Evolutionary conservation across 106 monocot genomes (phyloP).

Genomic region (Alisma plantagoaquatica): DNA sequence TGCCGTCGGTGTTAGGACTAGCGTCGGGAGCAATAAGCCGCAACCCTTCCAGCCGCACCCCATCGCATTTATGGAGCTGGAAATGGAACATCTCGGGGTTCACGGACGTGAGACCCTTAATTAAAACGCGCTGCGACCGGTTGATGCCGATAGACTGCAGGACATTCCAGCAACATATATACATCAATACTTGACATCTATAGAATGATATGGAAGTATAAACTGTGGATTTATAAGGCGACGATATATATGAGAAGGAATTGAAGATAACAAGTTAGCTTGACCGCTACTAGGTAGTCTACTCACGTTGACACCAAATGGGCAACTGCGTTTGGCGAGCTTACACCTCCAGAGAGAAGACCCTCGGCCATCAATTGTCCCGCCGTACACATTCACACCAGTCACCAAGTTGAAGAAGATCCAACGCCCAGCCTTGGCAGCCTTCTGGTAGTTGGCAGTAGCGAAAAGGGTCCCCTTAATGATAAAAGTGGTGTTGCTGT

Average conservation of each 20-base stretch:
- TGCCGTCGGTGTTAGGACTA: conserved; percentile 15
- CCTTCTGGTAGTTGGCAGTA: neutral
- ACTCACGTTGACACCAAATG: conserved; percentile 1
- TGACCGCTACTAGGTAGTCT: too few species aligned
- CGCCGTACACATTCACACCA: conserved; percentile 2
- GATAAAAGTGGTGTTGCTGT: neutral
- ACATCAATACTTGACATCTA: too few species aligned
- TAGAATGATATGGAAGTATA: neutral
- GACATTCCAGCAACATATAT: too few species aligned
- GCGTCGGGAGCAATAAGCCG: conserved; percentile 1
- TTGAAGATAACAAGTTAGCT: neutral
- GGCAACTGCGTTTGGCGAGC: neutral
- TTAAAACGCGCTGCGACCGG: neutral
- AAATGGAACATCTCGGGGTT: conserved; percentile 6
- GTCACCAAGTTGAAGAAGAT: neutral
- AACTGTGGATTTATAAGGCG: neutral
- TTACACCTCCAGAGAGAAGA: conserved; percentile 5
- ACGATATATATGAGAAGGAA: neutral
- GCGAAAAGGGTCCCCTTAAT: neutral
- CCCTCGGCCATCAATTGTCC: neutral
- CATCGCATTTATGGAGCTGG: neutral
- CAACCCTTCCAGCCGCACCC: neutral
- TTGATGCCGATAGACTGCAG: conserved; percentile 1
- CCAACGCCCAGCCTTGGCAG: neutral
- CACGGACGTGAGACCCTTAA: neutral